A percentile compares a stretch with the other conserved stretches of the same genome.
phyloP scores from a whole-genome alignment of 139 green algal species.

The Dunaliella primolecta region DNA sequence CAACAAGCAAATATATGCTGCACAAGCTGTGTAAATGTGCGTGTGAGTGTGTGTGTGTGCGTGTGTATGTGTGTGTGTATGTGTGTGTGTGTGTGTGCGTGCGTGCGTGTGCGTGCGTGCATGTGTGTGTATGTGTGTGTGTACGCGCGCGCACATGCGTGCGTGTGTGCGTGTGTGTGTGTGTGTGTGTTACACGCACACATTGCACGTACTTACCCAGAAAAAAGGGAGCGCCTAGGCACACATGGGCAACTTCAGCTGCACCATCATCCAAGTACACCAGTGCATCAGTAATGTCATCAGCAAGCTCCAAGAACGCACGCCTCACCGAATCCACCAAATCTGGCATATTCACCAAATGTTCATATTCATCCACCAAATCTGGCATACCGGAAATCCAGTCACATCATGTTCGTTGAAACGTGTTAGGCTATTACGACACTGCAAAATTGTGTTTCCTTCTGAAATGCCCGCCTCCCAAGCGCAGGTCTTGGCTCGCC shows the following conservation, averaged over 20 bases:
- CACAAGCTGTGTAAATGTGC: neutral
- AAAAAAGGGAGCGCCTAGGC: constrained; percentile 38
- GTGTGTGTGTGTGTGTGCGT: neutral
- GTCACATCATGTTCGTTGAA: no score
- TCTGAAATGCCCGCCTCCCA: no score
- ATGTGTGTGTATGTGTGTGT: neutral
- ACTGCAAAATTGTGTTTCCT: no score
- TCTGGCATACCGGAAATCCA: no score
- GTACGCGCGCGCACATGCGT: neutral
- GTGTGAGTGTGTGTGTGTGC: neutral
- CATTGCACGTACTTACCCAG: constrained; percentile 24
- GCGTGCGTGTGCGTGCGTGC: neutral
- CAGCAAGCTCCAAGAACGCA: constrained; percentile 30
- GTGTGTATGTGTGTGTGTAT: neutral
- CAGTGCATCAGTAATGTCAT: constrained; percentile 26
- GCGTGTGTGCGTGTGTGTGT: neutral
- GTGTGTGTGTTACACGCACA: no score
- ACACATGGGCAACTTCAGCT: constrained; percentile 36
- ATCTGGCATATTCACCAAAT: no score
- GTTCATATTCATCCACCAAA: no score
- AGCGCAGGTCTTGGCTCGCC: constrained; percentile 24
- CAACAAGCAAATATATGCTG: neutral
- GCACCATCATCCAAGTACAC: constrained; percentile 49
- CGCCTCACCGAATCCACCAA: constrained; percentile 13
- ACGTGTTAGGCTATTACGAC: no score